A percentile compares a stretch with the other conserved stretches of the same genome.
These are phyloP conservation scores for Xylariaceae sp. DNA, from an alignment of 2,329 filamentous ascomycete species.

Conservation along the genomic window DNA sequence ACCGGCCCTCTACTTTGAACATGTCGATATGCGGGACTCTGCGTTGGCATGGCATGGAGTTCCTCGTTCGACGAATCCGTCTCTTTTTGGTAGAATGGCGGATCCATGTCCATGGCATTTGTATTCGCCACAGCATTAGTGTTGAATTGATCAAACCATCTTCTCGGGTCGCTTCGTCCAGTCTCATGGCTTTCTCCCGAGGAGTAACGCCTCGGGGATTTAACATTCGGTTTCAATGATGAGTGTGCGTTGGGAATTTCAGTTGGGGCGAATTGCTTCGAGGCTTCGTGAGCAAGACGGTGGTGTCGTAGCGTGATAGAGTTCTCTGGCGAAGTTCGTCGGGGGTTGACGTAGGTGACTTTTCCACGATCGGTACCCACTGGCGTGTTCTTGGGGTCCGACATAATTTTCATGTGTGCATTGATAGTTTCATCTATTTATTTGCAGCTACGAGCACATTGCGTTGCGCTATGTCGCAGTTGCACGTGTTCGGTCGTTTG, in stretches of 20 bases:
- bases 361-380: conserved; percentile 19
- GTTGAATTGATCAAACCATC: conserved; percentile 54
- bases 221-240: conserved; percentile 5
- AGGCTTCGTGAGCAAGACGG: conserved; percentile 40
- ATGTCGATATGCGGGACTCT: conserved; percentile 25
- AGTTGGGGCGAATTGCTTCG: conserved; percentile 19
- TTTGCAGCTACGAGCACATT: neutral
- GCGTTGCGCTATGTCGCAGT: neutral
- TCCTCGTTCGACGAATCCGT: conserved; percentile 51
- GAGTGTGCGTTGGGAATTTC: conserved; percentile 11
- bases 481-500: neutral
- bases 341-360: conserved; percentile 28
- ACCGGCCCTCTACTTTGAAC: conserved; percentile 19
- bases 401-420: conserved; percentile 22
- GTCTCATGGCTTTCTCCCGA: conserved; percentile 49
- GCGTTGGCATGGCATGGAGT: conserved; percentile 19
- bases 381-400: conserved; percentile 23
- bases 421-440: neutral
- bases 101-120: conserved; percentile 51
- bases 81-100: conserved; percentile 53
- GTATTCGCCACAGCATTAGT: conserved; percentile 43
- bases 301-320: conserved; percentile 48
- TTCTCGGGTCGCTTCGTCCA: conserved; percentile 45
- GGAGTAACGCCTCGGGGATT: conserved; percentile 36
- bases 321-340: conserved; percentile 41